Conservation (phyloP, 176 grass and related monocot genomes). For the Oryza rufipogon region DNA sequence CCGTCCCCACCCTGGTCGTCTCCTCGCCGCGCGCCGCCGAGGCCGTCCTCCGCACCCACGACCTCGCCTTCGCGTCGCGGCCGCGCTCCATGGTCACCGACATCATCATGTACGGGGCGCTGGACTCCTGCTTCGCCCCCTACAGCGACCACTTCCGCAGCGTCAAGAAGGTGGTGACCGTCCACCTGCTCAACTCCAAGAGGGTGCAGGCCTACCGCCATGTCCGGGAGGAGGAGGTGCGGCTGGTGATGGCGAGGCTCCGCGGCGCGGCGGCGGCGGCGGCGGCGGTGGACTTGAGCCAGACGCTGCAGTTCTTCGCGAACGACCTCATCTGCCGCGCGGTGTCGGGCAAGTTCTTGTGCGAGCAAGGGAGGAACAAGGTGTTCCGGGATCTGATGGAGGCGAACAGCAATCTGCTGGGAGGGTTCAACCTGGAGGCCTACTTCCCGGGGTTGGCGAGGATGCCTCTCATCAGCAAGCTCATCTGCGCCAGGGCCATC, state of each 20-base stretch:
- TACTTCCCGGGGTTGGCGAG: constrained; percentile 40
- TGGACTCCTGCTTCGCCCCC: constrained; percentile 35
- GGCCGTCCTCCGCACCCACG: constrained; percentile 42
- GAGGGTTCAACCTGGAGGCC: constrained; percentile 43
- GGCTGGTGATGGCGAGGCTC: neutral
- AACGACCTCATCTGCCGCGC: constrained; percentile 49
- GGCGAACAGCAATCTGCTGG: constrained; percentile 1
- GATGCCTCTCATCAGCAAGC: constrained; percentile 10
- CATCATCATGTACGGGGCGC: constrained; percentile 29
- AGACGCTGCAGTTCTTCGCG: constrained; percentile 27
- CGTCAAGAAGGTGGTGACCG: constrained; percentile 22
- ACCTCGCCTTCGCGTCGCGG: constrained; percentile 54
- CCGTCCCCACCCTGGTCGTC: constrained; percentile 35
- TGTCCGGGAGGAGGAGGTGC: constrained; percentile 8
- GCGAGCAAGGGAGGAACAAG: constrained; percentile 11
- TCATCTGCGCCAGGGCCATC: constrained; percentile 18
- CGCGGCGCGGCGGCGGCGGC: neutral
- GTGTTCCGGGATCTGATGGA: constrained; percentile 34
- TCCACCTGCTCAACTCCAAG: constrained; percentile 25
- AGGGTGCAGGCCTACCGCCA: constrained; percentile 7
- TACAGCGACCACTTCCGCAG: constrained; percentile 41
- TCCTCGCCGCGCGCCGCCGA: constrained; percentile 37
- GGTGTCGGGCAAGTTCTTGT: constrained; percentile 8
- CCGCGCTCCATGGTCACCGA: neutral
- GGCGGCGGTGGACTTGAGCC: constrained; percentile 30